Percentiles rank a stretch among this genome's conserved stretches.
Conservation (phyloP, 352 stramenopile genomes). For the Globisporangium mamillatum region DNA sequence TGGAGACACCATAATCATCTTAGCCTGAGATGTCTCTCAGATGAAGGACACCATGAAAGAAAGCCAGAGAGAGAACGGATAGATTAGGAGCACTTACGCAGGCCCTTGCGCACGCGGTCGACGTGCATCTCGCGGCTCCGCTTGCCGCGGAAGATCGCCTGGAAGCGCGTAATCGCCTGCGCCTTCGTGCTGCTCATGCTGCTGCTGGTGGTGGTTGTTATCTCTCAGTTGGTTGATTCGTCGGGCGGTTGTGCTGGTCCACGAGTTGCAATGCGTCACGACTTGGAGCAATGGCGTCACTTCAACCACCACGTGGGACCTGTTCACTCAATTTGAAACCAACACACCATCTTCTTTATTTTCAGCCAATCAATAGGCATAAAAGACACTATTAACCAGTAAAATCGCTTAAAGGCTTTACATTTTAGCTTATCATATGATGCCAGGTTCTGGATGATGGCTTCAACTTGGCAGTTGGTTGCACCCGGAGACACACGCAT, state of each 20-base stretch:
- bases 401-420: not conserved
- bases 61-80: not conserved
- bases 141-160: slow-evolving; percentile 55
- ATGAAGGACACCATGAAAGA: not conserved
- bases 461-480: not conserved
- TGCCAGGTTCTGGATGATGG: not conserved
- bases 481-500: not conserved
- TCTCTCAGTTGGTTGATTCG: not conserved
- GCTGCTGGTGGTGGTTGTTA: not conserved
- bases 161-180: slow-evolving; percentile 36
- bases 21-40: not conserved
- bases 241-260: not conserved
- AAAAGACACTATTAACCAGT: not conserved
- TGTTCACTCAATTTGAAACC: not conserved
- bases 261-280: not conserved
- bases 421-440: not conserved
- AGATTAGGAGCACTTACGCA: slow-evolving; percentile 31
- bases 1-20: not conserved
- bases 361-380: not conserved
- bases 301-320: slow-evolving; percentile 9
- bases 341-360: not conserved
- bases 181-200: slow-evolving; percentile 3
- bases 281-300: not conserved
- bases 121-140: slow-evolving; percentile 55
- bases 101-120: slow-evolving; percentile 40